Evolutionary conservation across 2,329 filamentous ascomycete species (phyloP), one percentile per base, ranked within the genome.

Genomic region (Verticillium klebahnii): DNA sequence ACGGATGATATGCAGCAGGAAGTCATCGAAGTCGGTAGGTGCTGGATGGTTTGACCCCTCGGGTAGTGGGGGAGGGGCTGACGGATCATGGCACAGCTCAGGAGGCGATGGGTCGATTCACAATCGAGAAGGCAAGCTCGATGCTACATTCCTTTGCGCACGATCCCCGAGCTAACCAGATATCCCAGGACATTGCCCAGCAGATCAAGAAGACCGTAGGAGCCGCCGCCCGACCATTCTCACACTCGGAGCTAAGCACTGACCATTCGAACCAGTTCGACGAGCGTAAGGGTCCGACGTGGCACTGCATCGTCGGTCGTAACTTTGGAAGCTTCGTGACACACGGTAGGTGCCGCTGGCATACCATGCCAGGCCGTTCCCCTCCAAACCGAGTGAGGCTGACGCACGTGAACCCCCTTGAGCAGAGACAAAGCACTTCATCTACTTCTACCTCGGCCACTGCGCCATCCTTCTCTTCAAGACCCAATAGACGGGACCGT

Each of bases 291-390:
- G 95, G 95, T 39, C 93, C 94, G 66, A 99, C 95, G 75, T 99
- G 94, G 95, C 95, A 99, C 80, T 99, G 95, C 80, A 97, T 99
- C 69, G 95, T 99, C 37, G 95, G 95, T 66, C 87, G 95, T 69
- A 98, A 99, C 84, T 99, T 99, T 80, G 95, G 95, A 70, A 98
- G 94, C 80, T 99, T 98, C 70, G 95, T 99, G 59, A 99, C 95
- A 50, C 95, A 99, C 73, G 93, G 93, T 97, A 85, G 64, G 85
- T 36, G 56, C 31, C 12, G 19, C 3, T 9, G 52, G 15, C 25
- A 32, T 15, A 5, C 54, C 7, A 34, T 56, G 15, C 54, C 54
- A n/a, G 19, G 2, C n/a, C 2, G 15, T 56, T 32, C 31, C 25
- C 3, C n/a, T 17, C 19, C 15, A 34, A 8, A 31, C 29, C 32